These are phyloP conservation scores for Symbiodinium pilosum DNA, from an alignment of 73 alveolate species.

Conservation along the genomic window DNA sequence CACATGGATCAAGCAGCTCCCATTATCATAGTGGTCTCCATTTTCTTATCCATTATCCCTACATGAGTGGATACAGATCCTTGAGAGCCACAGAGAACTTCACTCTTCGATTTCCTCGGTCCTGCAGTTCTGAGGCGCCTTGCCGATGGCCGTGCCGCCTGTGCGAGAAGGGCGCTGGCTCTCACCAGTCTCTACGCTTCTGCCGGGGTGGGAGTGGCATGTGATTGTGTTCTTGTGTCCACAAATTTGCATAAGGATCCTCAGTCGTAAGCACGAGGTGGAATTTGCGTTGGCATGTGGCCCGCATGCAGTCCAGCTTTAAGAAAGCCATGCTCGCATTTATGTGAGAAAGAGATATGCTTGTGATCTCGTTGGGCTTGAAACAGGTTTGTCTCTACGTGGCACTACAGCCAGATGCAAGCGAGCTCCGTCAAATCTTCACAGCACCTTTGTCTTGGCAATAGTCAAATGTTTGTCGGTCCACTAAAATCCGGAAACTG, in stretches of 20 bases:
- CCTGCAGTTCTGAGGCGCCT: constrained; percentile 31
- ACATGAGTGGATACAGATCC: too few relatives aligned
- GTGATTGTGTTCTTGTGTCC: too few relatives aligned
- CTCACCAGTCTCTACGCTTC: constrained; percentile 14
- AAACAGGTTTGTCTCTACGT: neutral
- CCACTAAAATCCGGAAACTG: neutral
- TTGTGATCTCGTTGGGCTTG: too few relatives aligned
- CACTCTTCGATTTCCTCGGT: neutral
- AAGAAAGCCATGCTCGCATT: too few relatives aligned
- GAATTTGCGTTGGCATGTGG: too few relatives aligned
- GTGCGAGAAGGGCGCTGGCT: constrained; percentile 35
- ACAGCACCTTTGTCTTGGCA: neutral
- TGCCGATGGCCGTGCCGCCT: constrained; percentile 12
- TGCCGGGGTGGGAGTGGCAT: neutral
- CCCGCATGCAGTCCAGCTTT: too few relatives aligned
- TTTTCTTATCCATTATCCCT: too few relatives aligned
- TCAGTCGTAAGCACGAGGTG: too few relatives aligned
- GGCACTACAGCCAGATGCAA: neutral
- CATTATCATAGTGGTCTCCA: too few relatives aligned
- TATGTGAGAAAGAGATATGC: too few relatives aligned
- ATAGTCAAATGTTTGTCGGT: neutral
- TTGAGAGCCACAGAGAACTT: neutral
- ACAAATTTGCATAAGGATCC: too few relatives aligned
- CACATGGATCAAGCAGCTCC: too few relatives aligned
- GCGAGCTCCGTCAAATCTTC: neutral